Conservation (phyloP, 148 eudicot genomes). For the Agrostemma githago region DNA sequence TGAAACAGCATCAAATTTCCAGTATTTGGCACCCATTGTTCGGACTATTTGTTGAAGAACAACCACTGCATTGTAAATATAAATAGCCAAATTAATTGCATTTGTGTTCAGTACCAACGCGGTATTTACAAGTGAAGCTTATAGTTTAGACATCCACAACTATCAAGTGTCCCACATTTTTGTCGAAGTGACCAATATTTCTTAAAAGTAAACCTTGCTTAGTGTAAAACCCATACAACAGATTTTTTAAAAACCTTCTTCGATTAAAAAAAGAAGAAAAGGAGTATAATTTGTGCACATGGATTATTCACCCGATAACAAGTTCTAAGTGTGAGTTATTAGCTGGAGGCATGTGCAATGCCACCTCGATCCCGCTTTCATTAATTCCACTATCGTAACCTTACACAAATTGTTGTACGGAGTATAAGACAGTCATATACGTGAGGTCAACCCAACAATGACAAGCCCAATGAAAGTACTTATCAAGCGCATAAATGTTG, state of each 20-base stretch:
- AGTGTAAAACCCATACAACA: background rate
- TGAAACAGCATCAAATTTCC: slow-evolving; percentile 44
- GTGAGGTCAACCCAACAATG: background rate
- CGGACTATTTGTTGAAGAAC: slow-evolving; percentile 45
- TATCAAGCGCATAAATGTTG: too few species aligned
- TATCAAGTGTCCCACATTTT: background rate
- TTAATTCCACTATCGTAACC: background rate
- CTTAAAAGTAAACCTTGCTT: background rate
- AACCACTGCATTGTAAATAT: slow-evolving; percentile 33
- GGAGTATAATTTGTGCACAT: background rate
- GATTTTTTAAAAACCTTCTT: background rate
- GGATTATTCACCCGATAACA: background rate
- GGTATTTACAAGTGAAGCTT: background rate
- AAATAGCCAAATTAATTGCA: background rate
- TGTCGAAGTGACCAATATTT: background rate
- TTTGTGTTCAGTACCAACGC: background rate
- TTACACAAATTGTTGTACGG: too few species aligned
- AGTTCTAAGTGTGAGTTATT: background rate
- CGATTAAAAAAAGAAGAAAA: background rate
- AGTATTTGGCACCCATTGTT: slow-evolving; percentile 52
- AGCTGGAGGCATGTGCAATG: background rate
- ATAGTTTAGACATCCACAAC: background rate
- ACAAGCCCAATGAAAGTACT: background rate
- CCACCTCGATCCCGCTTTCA: background rate
- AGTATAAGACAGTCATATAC: background rate